Evolutionary conservation across 306 rosid species (phyloP).

Genomic region (Malus fusca): DNA sequence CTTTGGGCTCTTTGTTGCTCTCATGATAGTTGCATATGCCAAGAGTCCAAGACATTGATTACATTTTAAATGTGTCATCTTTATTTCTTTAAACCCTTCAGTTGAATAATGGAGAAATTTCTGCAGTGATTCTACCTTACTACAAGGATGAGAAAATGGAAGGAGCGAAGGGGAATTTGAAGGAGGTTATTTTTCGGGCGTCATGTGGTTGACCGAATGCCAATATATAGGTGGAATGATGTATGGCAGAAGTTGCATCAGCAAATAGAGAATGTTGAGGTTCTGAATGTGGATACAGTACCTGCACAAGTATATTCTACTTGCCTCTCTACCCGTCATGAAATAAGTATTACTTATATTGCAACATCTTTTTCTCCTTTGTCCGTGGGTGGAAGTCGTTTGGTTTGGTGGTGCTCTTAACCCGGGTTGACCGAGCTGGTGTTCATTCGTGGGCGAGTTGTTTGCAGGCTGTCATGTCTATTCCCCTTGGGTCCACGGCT

Average conservation of each 20-base stretch:
- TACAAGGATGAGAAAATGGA: slow-evolving; percentile 47
- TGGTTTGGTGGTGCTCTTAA: too few relatives aligned
- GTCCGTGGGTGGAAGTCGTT: too few relatives aligned
- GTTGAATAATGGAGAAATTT: slow-evolving; percentile 16
- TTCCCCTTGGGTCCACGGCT: too few relatives aligned
- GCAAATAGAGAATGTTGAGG: slow-evolving; percentile 84
- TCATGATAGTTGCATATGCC: slow-evolving; percentile 8
- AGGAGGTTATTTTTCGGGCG: slow-evolving; percentile 75
- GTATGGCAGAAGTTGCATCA: slow-evolving; percentile 94
- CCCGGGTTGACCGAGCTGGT: too few relatives aligned
- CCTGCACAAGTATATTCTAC: slow-evolving; percentile 82
- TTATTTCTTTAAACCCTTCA: slow-evolving; percentile 4
- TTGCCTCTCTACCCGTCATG: too few relatives aligned
- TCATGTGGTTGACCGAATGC: slow-evolving; percentile 79
- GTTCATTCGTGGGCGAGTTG: too few relatives aligned
- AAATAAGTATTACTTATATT: too few relatives aligned
- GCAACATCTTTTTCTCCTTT: too few relatives aligned
- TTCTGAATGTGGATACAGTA: slow-evolving; percentile 63
- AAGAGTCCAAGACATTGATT: background rate
- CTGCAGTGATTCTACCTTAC: slow-evolving; percentile 83
- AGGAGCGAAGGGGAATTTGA: slow-evolving; percentile 38
- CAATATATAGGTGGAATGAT: slow-evolving; percentile 93
- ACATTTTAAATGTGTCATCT: background rate
- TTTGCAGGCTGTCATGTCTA: too few relatives aligned
- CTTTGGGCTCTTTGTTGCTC: background rate